Evolutionary conservation across 345 rosid genomes (phyloP).

Genomic region (Gossypium mustelinum): DNA sequence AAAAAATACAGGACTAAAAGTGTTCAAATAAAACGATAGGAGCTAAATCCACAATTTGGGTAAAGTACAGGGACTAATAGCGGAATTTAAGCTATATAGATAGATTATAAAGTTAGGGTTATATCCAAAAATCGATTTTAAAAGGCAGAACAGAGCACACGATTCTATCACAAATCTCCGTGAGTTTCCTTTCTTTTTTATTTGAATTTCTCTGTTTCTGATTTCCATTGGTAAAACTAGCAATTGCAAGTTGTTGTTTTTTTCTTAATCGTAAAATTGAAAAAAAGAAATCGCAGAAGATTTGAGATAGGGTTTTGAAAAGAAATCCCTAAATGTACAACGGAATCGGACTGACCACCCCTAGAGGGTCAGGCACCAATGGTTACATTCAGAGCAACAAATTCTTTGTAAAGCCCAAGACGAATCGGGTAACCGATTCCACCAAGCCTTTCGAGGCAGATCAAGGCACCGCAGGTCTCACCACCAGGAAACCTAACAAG

Average conservation of each 20-base stretch:
- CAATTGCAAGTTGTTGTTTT: background rate
- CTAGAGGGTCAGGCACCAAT: conserved; percentile 97
- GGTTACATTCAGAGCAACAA: conserved; percentile 86
- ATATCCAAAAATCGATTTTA: background rate
- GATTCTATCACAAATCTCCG: background rate
- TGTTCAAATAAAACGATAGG: no score
- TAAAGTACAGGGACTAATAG: no score
- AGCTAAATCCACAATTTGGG: no score
- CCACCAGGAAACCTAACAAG: conserved; percentile 66
- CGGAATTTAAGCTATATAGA: background rate
- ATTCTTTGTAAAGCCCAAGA: conserved; percentile 73
- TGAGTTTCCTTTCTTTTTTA: background rate
- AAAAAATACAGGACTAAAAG: no score
- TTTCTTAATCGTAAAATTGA: background rate
- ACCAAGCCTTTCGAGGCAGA: conserved; percentile 65
- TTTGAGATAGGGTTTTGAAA: conserved; percentile 5
- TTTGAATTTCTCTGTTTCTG: background rate
- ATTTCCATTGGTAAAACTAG: background rate
- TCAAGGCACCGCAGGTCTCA: conserved; percentile 79
- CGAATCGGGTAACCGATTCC: conserved; percentile 55
- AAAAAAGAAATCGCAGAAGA: background rate
- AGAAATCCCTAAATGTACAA: conserved; percentile 57
- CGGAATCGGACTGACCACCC: conserved; percentile 88
- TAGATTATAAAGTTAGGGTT: background rate
- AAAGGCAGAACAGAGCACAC: background rate